A percentile compares a stretch with the other conserved stretches of the same genome.
phyloP scores from a whole-genome alignment of 2,329 filamentous ascomycete genomes.

The Plenodomus lindquistii region DNA sequence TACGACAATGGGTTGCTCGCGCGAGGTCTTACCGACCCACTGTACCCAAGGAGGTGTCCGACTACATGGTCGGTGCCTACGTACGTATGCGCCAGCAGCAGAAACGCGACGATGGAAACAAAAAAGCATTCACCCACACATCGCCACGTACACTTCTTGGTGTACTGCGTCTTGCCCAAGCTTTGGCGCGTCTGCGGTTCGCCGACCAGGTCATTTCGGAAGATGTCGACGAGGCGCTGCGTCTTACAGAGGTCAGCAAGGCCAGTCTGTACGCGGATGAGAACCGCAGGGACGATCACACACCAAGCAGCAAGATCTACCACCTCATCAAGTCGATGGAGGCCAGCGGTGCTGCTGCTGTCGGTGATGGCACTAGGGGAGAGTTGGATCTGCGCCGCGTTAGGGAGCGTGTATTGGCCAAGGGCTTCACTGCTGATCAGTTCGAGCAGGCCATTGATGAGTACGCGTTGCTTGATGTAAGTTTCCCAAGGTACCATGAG shows the following conservation, averaged over 20 bases:
- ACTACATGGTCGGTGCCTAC: conserved; percentile 97
- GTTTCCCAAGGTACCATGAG: conserved; percentile 39
- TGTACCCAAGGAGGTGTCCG: conserved; percentile 81
- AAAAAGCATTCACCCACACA: conserved; percentile 92
- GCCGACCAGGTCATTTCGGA: conserved; percentile 81
- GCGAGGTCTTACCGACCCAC: conserved; percentile 86
- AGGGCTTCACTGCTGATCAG: conserved; percentile 95
- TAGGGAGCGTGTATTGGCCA: conserved; percentile 87
- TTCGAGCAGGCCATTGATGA: conserved; percentile 85
- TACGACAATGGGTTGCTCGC: conserved; percentile 93
- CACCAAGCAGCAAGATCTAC: conserved; percentile 88
- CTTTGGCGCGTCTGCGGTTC: conserved; percentile 89
- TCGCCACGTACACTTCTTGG: conserved; percentile 92
- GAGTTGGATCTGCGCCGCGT: conserved; percentile 89
- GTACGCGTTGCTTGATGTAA: conserved; percentile 86
- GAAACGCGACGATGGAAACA: conserved; percentile 85
- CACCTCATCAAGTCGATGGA: conserved; percentile 88
- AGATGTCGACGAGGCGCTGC: conserved; percentile 92
- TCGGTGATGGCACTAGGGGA: conserved; percentile 70
- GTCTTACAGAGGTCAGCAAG: conserved; percentile 91
- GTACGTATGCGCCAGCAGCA: conserved; percentile 92
- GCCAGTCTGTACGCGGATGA: conserved; percentile 80
- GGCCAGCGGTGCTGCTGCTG: conserved; percentile 78
- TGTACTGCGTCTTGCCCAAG: conserved; percentile 89
- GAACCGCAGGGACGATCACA: conserved; percentile 64